Percentiles rank a stretch among this genome's conserved stretches.
Evolutionary conservation across 257 asterid genomes (phyloP).

Genomic region (Solanum virginianum): DNA sequence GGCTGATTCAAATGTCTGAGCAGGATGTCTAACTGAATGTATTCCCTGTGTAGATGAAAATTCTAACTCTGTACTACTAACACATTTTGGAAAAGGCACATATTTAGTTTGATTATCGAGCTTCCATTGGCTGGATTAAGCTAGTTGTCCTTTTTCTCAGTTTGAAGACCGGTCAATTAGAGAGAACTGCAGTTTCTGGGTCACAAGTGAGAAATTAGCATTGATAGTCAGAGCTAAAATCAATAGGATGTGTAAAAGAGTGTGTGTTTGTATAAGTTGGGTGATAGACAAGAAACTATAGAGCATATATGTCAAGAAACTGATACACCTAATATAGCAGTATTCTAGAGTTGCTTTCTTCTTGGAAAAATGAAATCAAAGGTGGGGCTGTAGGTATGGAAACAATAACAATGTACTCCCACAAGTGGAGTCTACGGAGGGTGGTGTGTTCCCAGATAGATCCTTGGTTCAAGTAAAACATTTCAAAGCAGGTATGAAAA

Average conservation of each 20-base stretch:
- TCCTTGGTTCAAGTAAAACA: background rate
- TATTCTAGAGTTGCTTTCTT: background rate
- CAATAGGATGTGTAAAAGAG: background rate
- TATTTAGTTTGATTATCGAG: background rate
- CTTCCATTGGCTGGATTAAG: background rate
- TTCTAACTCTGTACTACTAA: background rate
- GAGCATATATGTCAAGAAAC: background rate
- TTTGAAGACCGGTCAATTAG: background rate
- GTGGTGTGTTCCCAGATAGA: background rate
- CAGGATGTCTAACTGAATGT: background rate
- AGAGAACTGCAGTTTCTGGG: background rate
- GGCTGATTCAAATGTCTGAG: background rate
- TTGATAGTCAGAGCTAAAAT: background rate
- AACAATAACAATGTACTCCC: background rate
- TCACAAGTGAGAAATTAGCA: background rate
- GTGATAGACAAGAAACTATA: background rate
- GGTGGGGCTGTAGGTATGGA: background rate
- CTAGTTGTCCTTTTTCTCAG: background rate
- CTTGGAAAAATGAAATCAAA: background rate
- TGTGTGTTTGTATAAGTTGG: background rate
- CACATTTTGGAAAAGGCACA: background rate
- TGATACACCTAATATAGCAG: background rate
- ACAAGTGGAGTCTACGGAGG: background rate
- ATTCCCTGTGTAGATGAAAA: background rate
- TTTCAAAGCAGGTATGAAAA: background rate